phyloP scores from a whole-genome alignment of 208 protist genomes.

The Crithidia sp. region DNA sequence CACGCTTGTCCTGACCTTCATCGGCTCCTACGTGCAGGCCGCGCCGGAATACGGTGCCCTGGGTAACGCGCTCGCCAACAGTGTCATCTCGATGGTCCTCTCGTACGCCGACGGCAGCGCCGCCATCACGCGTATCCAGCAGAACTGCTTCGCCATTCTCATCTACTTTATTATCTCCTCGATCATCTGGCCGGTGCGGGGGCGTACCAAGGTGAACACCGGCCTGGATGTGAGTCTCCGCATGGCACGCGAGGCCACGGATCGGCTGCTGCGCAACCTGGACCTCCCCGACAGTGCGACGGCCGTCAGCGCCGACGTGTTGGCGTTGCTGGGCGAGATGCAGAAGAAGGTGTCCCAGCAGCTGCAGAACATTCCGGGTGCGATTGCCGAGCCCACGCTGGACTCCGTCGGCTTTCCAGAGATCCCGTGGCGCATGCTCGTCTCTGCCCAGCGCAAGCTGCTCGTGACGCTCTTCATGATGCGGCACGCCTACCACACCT shows the following conservation, averaged over 20 bases:
- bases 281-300: conserved; percentile 79
- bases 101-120: conserved; percentile 55
- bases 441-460: conserved; percentile 67
- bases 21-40: conserved; percentile 78
- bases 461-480: conserved; percentile 77
- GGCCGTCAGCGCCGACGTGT: conserved; percentile 56
- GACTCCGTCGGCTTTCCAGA: conserved; percentile 82
- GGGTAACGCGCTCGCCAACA: conserved; percentile 77
- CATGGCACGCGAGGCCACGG: conserved; percentile 70
- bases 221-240: conserved; percentile 75
- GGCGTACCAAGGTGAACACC: conserved; percentile 67
- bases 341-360: conserved; percentile 62
- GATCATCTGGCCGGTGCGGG: conserved; percentile 84
- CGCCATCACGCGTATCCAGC: conserved; percentile 88
- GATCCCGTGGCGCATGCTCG: conserved; percentile 59
- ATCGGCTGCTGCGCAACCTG: conserved; percentile 77
- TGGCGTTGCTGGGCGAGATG: conserved; percentile 61
- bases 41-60: conserved; percentile 63
- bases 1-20: conserved; percentile 65
- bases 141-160: conserved; percentile 89
- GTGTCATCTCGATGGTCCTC: conserved; percentile 84
- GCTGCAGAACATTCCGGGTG: conserved; percentile 50
- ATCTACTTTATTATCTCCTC: conserved; percentile 86
- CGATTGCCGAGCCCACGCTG: conserved; percentile 73
- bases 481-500: conserved; percentile 80